phyloP scores from a whole-genome alignment of 768 basidiomycete genomes.

The Tulasnella sp. region DNA sequence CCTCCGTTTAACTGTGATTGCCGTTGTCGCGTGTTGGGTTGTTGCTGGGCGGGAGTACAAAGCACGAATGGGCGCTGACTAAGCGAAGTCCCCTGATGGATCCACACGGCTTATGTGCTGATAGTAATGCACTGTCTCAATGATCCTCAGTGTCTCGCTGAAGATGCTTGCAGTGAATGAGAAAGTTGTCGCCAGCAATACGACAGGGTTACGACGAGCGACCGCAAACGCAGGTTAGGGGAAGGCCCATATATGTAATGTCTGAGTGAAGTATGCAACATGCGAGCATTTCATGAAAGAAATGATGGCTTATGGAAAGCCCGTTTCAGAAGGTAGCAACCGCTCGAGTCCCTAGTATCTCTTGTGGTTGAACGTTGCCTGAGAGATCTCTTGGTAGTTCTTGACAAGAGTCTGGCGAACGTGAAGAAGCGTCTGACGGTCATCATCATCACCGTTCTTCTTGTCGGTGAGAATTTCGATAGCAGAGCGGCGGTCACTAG shows the following conservation, averaged over 20 bases:
- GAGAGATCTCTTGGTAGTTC: conserved; percentile 23
- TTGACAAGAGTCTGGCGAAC: conserved; percentile 32
- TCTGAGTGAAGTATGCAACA: no score
- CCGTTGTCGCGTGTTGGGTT: background rate
- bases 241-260: background rate
- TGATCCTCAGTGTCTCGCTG: background rate
- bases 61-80: background rate
- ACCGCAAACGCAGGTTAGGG: background rate
- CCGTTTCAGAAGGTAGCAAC: background rate
- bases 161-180: background rate
- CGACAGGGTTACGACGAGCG: background rate
- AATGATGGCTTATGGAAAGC: background rate
- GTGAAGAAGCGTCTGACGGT: conserved; percentile 28
- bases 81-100: background rate
- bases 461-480: conserved; percentile 41
- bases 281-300: no score
- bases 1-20: background rate
- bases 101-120: background rate
- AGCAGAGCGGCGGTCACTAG: conserved; percentile 51
- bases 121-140: conserved; percentile 17
- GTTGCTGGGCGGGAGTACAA: background rate
- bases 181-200: background rate
- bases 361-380: background rate
- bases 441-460: conserved; percentile 32
- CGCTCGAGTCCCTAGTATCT: background rate